Conservation (phyloP, 768 basidiomycete species). For the Phanerochaete carnosa region DNA sequence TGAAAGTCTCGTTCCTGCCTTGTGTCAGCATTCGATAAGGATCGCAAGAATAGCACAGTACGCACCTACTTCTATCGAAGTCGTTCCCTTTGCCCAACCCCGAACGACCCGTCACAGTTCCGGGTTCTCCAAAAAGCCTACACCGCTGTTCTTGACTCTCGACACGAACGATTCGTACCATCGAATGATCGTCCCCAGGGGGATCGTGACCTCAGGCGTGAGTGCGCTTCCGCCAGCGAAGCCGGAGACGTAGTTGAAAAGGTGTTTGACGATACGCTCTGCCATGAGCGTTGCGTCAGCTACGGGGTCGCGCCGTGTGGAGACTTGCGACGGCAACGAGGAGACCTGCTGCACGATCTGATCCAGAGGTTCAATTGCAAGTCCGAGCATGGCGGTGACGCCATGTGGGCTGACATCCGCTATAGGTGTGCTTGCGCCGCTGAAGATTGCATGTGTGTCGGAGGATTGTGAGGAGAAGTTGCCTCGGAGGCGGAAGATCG, state of each 20-base stretch:
- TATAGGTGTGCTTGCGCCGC: slow-evolving; percentile 23
- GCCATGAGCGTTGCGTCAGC: slow-evolving; percentile 54
- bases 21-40: neutral
- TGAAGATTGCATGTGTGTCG: slow-evolving; percentile 28
- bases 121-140: slow-evolving; percentile 15
- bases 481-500: slow-evolving; percentile 80
- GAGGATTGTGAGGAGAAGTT: slow-evolving; percentile 43
- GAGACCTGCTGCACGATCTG: slow-evolving; percentile 59
- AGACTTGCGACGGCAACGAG: slow-evolving; percentile 34
- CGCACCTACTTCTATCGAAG: neutral
- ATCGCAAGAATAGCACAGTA: neutral
- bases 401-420: slow-evolving; percentile 28
- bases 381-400: slow-evolving; percentile 72
- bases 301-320: slow-evolving; percentile 15
- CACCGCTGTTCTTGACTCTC: slow-evolving; percentile 10
- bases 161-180: slow-evolving; percentile 14
- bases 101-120: neutral
- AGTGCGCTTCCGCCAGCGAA: slow-evolving; percentile 45
- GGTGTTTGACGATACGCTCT: slow-evolving; percentile 67
- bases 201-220: slow-evolving; percentile 50
- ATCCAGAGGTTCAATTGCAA: slow-evolving; percentile 74
- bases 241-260: slow-evolving; percentile 73
- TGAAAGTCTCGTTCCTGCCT: neutral
- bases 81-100: neutral
- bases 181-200: slow-evolving; percentile 39